Base-by-base conservation (phyloP, 2,329 filamentous ascomycete genomes). In the Albophoma yamanashiensis region DNA sequence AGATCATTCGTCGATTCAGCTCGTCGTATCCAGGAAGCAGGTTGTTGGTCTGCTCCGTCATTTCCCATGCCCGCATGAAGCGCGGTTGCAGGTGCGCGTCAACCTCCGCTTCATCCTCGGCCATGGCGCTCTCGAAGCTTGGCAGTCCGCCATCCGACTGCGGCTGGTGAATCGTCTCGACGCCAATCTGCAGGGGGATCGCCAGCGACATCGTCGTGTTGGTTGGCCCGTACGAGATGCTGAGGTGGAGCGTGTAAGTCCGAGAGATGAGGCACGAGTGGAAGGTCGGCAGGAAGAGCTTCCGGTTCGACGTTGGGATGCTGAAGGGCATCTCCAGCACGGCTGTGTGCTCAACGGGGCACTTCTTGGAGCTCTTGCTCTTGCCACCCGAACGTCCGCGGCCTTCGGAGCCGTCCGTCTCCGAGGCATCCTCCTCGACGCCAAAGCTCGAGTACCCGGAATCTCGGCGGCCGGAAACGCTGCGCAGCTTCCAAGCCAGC, bases 201-300 rank as follows among this genome's bases (percentile, higher is more conserved):
- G 68, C 67, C 34, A 84, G 69, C 45, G 74, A 75, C 47, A 83
- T 64, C 57, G 71, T 74, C 4, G 73, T 76, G 66, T 73, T 77
- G 59, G 73, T 70, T 9, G 77, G 71, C 20, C 74, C 77, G 3
- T 75, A 72, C 0, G 74, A 74, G 6, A 84, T 61, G 8, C 71
- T 74, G 7, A 85, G 66, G 64, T 78, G 76, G 38, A 85, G 67
- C 5, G 78, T 75, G 68, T 85, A 85, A n/a, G 78, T 76, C 34
- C 82, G 78, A 9, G 80, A 81, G 43, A 76, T 73, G 68, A 85
- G 78, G 72, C 82, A 85, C 11, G 79, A 80, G 71, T 84, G 80
- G 67, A 85, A 85, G 6, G 80, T 81, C 0, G 82, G 82, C 27
- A 84, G 63, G 64, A 84, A 82, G 11, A 77, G 73, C 68, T 78